A percentile compares a stretch with the other conserved stretches of the same genome.
Conservation (phyloP, 176 grass and related monocot species). For the barley (Hordeum vulgare) region DNA sequence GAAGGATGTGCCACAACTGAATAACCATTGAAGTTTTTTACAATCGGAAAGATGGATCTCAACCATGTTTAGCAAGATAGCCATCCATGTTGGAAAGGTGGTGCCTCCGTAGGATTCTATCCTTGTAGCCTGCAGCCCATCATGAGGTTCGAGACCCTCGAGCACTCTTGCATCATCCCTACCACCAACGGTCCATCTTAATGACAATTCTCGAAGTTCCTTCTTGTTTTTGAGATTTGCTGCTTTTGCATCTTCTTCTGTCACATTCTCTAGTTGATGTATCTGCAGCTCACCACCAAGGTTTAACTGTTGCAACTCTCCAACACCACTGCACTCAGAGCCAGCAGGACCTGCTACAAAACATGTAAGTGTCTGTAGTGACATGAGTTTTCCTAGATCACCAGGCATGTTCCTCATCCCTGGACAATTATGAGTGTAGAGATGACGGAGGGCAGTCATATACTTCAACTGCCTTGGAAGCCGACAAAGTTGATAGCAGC, state of each 20-base stretch:
- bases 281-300: background rate
- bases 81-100: background rate
- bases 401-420: background rate
- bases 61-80: background rate
- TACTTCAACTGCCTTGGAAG: constrained; percentile 23
- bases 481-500: background rate
- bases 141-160: background rate
- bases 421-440: background rate
- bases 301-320: background rate
- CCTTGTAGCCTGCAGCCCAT: background rate
- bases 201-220: background rate
- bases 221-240: background rate
- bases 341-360: background rate
- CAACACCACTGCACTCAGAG: background rate
- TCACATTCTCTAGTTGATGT: background rate
- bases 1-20: background rate
- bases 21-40: background rate
- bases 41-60: background rate
- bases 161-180: background rate
- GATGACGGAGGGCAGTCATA: constrained; percentile 2
- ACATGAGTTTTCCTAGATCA: background rate
- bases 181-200: background rate
- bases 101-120: background rate
- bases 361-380: constrained; percentile 4
- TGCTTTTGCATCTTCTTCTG: background rate